Evolutionary conservation across 306 rosid genomes (phyloP).

Genomic region (Neltuma alba): DNA sequence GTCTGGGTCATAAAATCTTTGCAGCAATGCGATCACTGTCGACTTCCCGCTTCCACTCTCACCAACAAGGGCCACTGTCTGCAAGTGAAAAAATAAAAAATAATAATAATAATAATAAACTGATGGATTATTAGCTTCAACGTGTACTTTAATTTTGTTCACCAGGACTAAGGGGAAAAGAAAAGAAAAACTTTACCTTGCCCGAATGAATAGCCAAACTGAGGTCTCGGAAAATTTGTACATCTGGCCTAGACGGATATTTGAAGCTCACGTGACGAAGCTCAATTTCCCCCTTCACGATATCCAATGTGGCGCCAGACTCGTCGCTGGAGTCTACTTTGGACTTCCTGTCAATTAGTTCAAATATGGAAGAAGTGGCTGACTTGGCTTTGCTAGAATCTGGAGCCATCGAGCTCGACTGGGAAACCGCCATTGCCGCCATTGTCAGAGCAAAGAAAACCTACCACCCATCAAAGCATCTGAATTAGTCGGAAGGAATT

Average conservation of each 20-base stretch:
- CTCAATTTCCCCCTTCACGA: conserved; percentile 61
- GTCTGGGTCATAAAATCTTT: conserved; percentile 78
- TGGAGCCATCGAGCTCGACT: conserved; percentile 59
- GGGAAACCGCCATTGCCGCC: conserved; percentile 71
- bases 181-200: conserved; percentile 45
- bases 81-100: no score
- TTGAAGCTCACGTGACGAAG: conserved; percentile 67
- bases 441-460: conserved; percentile 78
- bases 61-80: conserved; percentile 81
- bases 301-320: conserved; percentile 54
- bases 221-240: conserved; percentile 67
- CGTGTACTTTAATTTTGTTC: background rate
- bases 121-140: conserved; percentile 3
- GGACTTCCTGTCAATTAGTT: conserved; percentile 59
- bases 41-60: conserved; percentile 92
- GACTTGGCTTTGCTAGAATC: conserved; percentile 67
- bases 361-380: conserved; percentile 69
- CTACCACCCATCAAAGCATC: conserved; percentile 38
- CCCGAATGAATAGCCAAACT: conserved; percentile 63
- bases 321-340: conserved; percentile 65
- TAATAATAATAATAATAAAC: no score
- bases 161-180: background rate
- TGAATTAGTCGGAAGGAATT: background rate
- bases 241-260: conserved; percentile 76
- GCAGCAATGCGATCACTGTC: conserved; percentile 66